phyloP scores from a whole-genome alignment of 768 basidiomycete genomes.

The Pleurotus tuoliensis region DNA sequence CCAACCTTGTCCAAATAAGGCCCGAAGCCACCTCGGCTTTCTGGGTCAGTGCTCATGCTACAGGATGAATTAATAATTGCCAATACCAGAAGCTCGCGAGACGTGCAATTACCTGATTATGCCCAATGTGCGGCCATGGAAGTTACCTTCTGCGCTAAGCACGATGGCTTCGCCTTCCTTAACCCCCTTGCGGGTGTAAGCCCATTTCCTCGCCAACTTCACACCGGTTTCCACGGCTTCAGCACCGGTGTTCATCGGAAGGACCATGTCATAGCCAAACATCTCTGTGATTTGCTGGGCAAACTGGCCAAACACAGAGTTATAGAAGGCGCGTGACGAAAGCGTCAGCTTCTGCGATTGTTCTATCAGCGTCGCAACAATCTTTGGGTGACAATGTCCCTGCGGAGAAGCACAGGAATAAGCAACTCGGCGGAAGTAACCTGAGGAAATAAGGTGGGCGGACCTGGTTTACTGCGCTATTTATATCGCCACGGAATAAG shows the following conservation, averaged over 20 bases:
- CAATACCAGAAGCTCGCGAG: slow-evolving; percentile 5
- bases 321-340: slow-evolving; percentile 96
- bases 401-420: slow-evolving; percentile 19
- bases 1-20: slow-evolving; percentile 88
- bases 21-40: slow-evolving; percentile 82
- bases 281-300: slow-evolving; percentile 78
- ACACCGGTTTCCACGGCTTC: slow-evolving; percentile 98
- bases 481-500: not conserved
- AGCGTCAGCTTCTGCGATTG: slow-evolving; percentile 91
- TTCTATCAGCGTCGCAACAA: slow-evolving; percentile 73
- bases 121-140: slow-evolving; percentile 91
- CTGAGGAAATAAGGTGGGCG: slow-evolving; percentile 20
- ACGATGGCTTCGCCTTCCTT: slow-evolving; percentile 81
- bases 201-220: slow-evolving; percentile 97
- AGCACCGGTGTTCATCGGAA: slow-evolving; percentile 99
- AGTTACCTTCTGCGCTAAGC: slow-evolving; percentile 84
- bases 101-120: slow-evolving; percentile 62
- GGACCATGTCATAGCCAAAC: slow-evolving; percentile 92
- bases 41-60: slow-evolving; percentile 94
- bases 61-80: slow-evolving; percentile 8
- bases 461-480: slow-evolving; percentile 85
- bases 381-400: slow-evolving; percentile 91
- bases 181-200: slow-evolving; percentile 83
- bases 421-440: slow-evolving; percentile 4
- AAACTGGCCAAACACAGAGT: slow-evolving; percentile 86